Percentiles rank a stretch among this genome's conserved stretches.
Evolutionary conservation across 495 filamentous ascomycete genomes (phyloP).

Genomic region (Hypoxylon lienhwacheense): DNA sequence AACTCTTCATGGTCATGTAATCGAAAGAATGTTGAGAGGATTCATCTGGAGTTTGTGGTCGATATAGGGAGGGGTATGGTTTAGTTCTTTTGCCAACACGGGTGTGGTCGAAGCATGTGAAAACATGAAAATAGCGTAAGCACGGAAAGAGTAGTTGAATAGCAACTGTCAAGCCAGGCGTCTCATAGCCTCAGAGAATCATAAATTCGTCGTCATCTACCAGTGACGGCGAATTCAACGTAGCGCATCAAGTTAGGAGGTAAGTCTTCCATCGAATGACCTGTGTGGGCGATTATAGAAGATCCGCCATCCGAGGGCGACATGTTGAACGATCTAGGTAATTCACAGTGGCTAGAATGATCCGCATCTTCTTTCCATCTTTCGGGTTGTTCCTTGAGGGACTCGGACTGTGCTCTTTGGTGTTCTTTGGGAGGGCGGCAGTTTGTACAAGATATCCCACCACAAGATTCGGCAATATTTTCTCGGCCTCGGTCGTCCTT

Average conservation of each 20-base stretch:
- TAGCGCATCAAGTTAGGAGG: not conserved
- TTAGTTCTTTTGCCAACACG: too few relatives aligned
- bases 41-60: too few relatives aligned
- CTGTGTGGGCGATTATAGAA: slow-evolving; percentile 34
- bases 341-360: not conserved
- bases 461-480: not conserved
- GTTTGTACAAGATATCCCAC: not conserved
- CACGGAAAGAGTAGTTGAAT: not conserved
- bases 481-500: slow-evolving; percentile 6
- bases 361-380: not conserved
- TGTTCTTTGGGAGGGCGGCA: not conserved
- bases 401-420: not conserved
- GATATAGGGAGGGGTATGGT: too few relatives aligned
- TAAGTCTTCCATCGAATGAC: slow-evolving; percentile 26
- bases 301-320: not conserved
- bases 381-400: not conserved
- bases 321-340: not conserved
- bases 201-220: slow-evolving; percentile 2
- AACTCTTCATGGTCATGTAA: too few relatives aligned
- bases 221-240: not conserved
- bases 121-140: not conserved
- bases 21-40: too few relatives aligned
- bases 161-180: not conserved
- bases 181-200: not conserved
- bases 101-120: too few relatives aligned